Conservation (phyloP, 352 stramenopile species). For the Phytophthora cryptogea region DNA sequence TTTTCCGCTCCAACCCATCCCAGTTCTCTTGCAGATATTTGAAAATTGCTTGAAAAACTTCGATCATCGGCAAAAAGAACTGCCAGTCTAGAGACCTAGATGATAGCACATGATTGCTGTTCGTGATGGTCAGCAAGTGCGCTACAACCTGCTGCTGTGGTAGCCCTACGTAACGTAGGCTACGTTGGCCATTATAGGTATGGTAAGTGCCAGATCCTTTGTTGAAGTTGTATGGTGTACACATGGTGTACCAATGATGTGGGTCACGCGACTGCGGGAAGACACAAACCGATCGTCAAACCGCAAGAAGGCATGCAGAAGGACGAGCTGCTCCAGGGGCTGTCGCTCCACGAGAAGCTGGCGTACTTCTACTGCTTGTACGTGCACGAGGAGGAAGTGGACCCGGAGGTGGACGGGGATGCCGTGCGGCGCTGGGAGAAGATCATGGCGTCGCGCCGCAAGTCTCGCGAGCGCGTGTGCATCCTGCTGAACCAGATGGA, state of each 20-base stretch:
- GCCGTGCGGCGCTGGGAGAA: constrained; percentile 63
- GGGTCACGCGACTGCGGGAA: neutral
- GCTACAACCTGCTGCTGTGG: constrained; percentile 61
- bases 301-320: constrained; percentile 22
- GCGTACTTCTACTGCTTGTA: constrained; percentile 78
- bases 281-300: constrained; percentile 9
- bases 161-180: too few relatives aligned
- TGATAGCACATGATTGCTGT: constrained; percentile 29
- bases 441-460: constrained; percentile 55
- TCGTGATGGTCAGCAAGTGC: constrained; percentile 66
- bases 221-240: neutral
- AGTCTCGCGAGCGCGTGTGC: constrained; percentile 66
- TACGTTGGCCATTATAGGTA: constrained; percentile 71
- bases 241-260: neutral
- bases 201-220: constrained; percentile 69
- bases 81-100: constrained; percentile 57
- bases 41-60: constrained; percentile 90
- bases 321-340: constrained; percentile 36
- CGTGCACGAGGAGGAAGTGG: constrained; percentile 59
- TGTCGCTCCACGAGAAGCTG: constrained; percentile 77
- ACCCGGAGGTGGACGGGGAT: constrained; percentile 56
- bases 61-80: constrained; percentile 67
- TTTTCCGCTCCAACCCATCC: constrained; percentile 45
- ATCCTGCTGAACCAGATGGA: constrained; percentile 68
- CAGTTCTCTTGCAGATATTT: constrained; percentile 85